Percentiles rank a stretch among this genome's conserved stretches.
Conservation (phyloP, 345 rosid genomes). For the Rubroshorea leprosula region DNA sequence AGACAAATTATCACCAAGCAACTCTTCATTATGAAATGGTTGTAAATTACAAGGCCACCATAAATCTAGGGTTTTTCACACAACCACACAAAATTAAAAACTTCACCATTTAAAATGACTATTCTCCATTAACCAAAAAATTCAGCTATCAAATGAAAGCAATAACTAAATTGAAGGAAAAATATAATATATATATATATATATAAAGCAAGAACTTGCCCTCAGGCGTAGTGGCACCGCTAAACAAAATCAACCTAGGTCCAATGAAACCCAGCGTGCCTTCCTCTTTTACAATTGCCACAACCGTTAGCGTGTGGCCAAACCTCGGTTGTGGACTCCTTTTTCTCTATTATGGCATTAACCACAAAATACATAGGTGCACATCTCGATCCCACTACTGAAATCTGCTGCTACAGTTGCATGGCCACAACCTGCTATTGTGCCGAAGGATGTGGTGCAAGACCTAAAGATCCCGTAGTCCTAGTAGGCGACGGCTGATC, state of each 20-base stretch:
- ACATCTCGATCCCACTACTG: conserved; percentile 73
- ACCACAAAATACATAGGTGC: conserved; percentile 85
- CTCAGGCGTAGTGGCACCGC: conserved; percentile 98
- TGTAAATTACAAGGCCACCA: not conserved
- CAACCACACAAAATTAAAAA: not conserved
- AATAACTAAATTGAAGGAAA: no score
- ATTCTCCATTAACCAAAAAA: not conserved
- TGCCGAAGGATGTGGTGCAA: conserved; percentile 19
- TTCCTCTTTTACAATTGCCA: conserved; percentile 91
- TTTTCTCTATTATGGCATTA: conserved; percentile 73
- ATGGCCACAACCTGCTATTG: conserved; percentile 26
- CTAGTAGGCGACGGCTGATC: conserved; percentile 34
- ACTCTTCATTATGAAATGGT: no score
- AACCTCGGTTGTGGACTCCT: conserved; percentile 97
- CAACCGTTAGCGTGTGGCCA: conserved; percentile 91
- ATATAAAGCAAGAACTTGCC: conserved; percentile 62
- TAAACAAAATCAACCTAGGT: conserved; percentile 83
- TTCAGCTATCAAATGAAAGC: conserved; percentile 5
- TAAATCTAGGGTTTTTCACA: not conserved
- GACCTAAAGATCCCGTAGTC: conserved; percentile 23
- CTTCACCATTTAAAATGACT: not conserved
- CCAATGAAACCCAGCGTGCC: conserved; percentile 74
- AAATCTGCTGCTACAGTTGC: conserved; percentile 27
- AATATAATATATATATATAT: no score
- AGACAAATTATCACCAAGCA: no score